Conservation (phyloP, 1,284 basidiomycete genomes). For the Fomitopsis pinicola region DNA sequence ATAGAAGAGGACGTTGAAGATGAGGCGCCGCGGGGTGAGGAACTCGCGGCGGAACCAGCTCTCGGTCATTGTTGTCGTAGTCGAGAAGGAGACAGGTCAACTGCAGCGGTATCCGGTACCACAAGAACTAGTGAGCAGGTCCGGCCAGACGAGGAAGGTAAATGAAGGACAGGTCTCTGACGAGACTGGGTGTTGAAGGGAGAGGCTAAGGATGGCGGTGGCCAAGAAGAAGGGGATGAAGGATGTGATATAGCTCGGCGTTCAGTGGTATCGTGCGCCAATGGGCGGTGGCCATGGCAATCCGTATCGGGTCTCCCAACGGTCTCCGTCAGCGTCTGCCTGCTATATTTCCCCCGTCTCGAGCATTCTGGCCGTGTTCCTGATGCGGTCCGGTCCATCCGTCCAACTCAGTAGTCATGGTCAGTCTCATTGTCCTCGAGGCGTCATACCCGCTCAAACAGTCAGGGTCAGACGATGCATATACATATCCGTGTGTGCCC, state of each 20-base stretch:
- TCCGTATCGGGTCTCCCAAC: not conserved
- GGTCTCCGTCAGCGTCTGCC: not conserved
- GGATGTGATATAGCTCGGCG: not conserved
- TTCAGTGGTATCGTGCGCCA: not conserved
- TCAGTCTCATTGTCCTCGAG: not conserved
- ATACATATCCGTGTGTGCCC: too few species aligned
- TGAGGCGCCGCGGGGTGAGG: constrained; percentile 53
- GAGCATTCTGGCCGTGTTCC: not conserved
- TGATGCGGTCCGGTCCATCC: not conserved
- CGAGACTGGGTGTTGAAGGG: constrained; percentile 20
- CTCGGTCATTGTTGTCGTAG: constrained; percentile 47
- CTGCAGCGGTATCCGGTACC: constrained; percentile 21
- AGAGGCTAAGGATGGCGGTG: constrained; percentile 16
- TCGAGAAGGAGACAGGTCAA: constrained; percentile 20
- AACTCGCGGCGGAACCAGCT: constrained; percentile 72
- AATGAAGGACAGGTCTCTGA: constrained; percentile 25
- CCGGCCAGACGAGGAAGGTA: constrained; percentile 47
- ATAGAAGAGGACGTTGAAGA: constrained; percentile 76
- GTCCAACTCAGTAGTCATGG: not conserved
- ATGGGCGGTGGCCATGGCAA: constrained; percentile 16
- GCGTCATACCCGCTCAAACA: too few species aligned
- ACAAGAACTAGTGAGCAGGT: constrained; percentile 34
- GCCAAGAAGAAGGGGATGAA: constrained; percentile 3
- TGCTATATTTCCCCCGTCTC: not conserved
- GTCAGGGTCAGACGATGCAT: too few species aligned